phyloP scores from a whole-genome alignment of 768 basidiomycete genomes.

The Tylopilus balloui region DNA sequence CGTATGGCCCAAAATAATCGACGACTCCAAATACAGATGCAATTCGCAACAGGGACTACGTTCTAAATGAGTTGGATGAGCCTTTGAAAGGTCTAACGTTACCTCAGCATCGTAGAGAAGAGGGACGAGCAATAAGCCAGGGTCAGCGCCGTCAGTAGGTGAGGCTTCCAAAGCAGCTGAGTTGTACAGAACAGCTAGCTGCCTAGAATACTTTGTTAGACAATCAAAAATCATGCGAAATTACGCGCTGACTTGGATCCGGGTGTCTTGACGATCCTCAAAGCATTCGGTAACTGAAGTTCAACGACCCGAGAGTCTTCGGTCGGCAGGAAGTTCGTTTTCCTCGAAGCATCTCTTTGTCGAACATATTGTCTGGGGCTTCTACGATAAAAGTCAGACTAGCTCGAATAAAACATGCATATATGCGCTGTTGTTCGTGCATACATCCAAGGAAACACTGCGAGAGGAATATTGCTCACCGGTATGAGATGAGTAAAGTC shows the following conservation, averaged over 20 bases:
- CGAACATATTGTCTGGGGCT: constrained; percentile 23
- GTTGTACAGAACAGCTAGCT: constrained; percentile 50
- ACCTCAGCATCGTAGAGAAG: constrained; percentile 60
- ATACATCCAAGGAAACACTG: constrained; percentile 8
- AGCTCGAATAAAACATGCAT: constrained; percentile 7
- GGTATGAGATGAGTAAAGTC: constrained; percentile 70
- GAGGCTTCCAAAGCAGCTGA: constrained; percentile 41
- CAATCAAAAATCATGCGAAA: background rate
- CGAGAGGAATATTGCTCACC: constrained; percentile 36
- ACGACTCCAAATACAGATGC: constrained; percentile 59
- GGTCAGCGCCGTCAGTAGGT: constrained; percentile 10
- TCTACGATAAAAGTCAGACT: constrained; percentile 11
- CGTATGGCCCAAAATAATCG: constrained; percentile 47
- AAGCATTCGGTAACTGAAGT: constrained; percentile 51
- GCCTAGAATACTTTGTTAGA: constrained; percentile 23
- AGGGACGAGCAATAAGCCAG: constrained; percentile 48
- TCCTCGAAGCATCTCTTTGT: constrained; percentile 15
- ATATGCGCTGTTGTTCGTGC: constrained; percentile 19
- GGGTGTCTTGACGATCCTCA: constrained; percentile 54
- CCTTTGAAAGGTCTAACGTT: constrained; percentile 11
- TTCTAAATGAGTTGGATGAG: constrained; percentile 4
- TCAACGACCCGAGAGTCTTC: constrained; percentile 33
- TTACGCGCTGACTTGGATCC: constrained; percentile 45
- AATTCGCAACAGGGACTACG: constrained; percentile 49
- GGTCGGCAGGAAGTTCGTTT: constrained; percentile 6